phyloP scores from a whole-genome alignment of 345 rosid species.

The Microthlaspi erraticum region DNA sequence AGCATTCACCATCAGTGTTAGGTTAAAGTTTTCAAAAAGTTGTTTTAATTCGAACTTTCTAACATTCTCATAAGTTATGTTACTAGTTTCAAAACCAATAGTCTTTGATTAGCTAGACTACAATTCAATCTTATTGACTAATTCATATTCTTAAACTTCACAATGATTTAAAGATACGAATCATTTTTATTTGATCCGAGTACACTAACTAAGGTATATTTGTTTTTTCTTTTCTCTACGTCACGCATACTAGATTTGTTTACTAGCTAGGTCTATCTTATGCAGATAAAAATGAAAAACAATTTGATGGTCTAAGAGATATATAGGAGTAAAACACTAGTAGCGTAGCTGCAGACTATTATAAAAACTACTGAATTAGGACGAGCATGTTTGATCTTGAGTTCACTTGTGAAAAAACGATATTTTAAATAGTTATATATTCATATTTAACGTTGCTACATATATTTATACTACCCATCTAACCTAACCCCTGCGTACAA shows the following conservation, averaged over 20 bases:
- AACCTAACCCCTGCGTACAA: constrained; percentile 33
- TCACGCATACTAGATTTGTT: constrained; percentile 17
- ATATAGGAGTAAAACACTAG: constrained; percentile 32
- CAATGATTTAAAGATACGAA: not conserved
- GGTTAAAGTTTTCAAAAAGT: too few species aligned
- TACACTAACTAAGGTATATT: too few species aligned
- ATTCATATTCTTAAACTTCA: too few species aligned
- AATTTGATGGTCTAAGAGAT: constrained; percentile 23
- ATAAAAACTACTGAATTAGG: constrained; percentile 40
- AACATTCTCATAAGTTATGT: too few species aligned
- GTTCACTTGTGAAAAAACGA: constrained; percentile 1
- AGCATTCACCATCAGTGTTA: constrained; percentile 17
- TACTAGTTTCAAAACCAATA: too few species aligned
- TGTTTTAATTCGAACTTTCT: too few species aligned
- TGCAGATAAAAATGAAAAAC: constrained; percentile 15
- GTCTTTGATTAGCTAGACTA: too few species aligned
- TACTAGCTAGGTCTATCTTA: constrained; percentile 19
- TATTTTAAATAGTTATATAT: not conserved
- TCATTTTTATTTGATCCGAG: not conserved
- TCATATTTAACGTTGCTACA: not conserved
- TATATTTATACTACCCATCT: constrained; percentile 7
- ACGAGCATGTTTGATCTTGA: constrained; percentile 40
- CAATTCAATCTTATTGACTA: too few species aligned
- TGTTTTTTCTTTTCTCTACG: constrained; percentile 3
- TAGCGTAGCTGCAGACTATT: constrained; percentile 33